Evolutionary conservation across 176 grass and related monocot species (phyloP).

Genomic region (Tillandsia fasciculata): DNA sequence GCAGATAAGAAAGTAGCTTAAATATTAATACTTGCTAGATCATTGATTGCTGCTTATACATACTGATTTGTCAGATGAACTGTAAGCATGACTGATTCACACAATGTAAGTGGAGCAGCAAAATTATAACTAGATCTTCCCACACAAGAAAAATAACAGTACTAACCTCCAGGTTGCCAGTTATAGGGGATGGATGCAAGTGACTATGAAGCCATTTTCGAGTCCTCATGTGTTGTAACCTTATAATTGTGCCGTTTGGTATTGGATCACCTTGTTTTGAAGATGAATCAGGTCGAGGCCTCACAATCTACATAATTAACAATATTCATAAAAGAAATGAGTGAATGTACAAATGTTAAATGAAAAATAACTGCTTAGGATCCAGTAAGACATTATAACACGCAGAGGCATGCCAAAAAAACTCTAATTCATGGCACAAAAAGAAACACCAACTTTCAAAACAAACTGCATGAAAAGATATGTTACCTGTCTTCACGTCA

Average conservation of each 20-base stretch:
- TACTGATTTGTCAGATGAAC: background rate
- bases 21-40: background rate
- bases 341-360: background rate
- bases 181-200: conserved; percentile 78
- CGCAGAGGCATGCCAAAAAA: background rate
- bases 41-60: background rate
- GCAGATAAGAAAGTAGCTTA: background rate
- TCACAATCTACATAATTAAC: conserved; percentile 59
- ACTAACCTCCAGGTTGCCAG: conserved; percentile 76
- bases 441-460: no score
- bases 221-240: conserved; percentile 68
- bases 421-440: background rate
- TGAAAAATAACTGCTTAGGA: background rate
- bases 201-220: conserved; percentile 86
- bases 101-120: background rate
- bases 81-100: background rate
- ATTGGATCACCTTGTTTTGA: conserved; percentile 67
- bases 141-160: background rate
- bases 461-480: no score
- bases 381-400: background rate
- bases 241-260: conserved; percentile 51
- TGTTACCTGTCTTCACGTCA: no score
- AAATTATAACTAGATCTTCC: background rate
- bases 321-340: conserved; percentile 4
- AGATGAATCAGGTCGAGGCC: conserved; percentile 43